Evolutionary conservation across 306 rosid genomes (phyloP).

Genomic region (Trifolium fragiferum): DNA sequence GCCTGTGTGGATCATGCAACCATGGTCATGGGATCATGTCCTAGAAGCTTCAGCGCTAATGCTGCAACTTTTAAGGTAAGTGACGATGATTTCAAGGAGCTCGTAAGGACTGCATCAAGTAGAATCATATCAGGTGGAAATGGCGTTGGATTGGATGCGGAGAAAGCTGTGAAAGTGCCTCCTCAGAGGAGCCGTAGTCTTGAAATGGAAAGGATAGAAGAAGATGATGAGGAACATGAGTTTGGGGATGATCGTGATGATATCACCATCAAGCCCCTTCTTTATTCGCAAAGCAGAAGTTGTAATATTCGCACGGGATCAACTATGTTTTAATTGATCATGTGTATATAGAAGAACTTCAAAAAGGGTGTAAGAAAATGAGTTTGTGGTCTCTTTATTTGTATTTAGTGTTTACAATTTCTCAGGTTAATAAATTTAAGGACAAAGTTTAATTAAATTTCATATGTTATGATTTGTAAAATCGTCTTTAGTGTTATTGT

Average conservation of each 20-base stretch:
- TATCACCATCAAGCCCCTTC: not conserved
- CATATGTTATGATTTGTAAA: no score
- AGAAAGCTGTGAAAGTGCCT: not conserved
- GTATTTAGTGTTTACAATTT: not conserved
- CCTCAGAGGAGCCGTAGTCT: constrained; percentile 49
- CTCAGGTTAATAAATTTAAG: no score
- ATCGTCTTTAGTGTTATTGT: no score
- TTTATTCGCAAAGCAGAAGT: not conserved
- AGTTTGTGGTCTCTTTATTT: not conserved
- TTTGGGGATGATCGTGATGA: not conserved
- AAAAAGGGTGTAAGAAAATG: not conserved
- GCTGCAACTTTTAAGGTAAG: constrained; percentile 33
- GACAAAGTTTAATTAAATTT: not conserved
- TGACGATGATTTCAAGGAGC: constrained; percentile 54
- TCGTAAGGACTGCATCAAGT: constrained; percentile 49
- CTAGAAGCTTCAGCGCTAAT: constrained; percentile 53
- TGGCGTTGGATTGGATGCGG: not conserved
- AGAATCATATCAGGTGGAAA: not conserved
- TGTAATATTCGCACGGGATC: not conserved
- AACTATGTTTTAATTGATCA: not conserved
- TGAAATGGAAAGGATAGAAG: constrained; percentile 65
- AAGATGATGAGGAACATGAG: constrained; percentile 39
- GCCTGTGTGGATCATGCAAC: constrained; percentile 33
- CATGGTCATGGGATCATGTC: constrained; percentile 48
- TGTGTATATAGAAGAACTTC: no score